A percentile compares a stretch with the other conserved stretches of the same genome.
phyloP scores from a whole-genome alignment of 441 rosid genomes.

The Flueggea neowawraea region DNA sequence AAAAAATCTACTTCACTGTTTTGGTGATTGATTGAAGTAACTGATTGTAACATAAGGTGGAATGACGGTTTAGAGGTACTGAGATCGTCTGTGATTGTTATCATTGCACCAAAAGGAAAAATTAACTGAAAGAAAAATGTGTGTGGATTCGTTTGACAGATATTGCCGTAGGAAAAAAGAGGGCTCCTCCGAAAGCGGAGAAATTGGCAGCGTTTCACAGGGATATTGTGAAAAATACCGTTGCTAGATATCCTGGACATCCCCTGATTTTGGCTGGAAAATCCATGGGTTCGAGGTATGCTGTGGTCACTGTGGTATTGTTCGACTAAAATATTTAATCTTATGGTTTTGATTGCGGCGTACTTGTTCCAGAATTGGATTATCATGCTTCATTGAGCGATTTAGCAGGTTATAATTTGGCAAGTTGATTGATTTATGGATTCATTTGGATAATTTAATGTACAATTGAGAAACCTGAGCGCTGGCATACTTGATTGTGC shows the following conservation, averaged over 20 bases:
- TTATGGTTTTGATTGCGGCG: background rate
- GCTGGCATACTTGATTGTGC: background rate
- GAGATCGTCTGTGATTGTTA: no score
- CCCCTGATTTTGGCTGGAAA: constrained; percentile 86
- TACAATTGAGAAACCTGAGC: no score
- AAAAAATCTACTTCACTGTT: no score
- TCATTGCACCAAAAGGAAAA: no score
- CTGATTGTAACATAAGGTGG: no score
- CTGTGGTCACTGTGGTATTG: background rate
- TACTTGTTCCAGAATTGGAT: background rate
- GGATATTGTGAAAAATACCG: constrained; percentile 55
- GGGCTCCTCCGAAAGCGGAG: constrained; percentile 83
- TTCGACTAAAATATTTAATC: background rate
- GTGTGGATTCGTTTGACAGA: constrained; percentile 32
- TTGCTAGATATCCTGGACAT: constrained; percentile 55
- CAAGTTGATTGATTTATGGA: no score
- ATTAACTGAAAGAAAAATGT: constrained; percentile 1
- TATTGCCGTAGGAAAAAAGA: constrained; percentile 54
- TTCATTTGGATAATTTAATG: no score
- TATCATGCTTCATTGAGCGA: no score
- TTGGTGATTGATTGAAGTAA: background rate
- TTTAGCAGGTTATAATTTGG: no score
- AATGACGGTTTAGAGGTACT: no score
- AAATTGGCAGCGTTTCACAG: constrained; percentile 75
- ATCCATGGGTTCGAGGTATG: constrained; percentile 92